Evolutionary conservation across 1,139 yeast species (phyloP).

Genomic region (Lipomyces yarrowii): DNA sequence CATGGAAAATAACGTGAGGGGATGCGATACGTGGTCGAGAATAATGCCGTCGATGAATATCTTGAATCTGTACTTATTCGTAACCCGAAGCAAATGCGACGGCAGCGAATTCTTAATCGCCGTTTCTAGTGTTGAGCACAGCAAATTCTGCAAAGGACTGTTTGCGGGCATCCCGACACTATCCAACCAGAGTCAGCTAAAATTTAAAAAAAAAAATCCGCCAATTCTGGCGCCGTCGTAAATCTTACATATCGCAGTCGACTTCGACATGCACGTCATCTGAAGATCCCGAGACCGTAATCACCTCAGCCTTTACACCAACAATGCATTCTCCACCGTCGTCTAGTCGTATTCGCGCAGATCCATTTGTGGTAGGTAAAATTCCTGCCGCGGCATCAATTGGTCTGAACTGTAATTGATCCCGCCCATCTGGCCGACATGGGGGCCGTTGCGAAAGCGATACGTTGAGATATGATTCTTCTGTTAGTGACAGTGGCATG

Average conservation of each 20-base stretch:
- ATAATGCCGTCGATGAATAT: conserved; percentile 78
- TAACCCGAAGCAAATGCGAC: conserved; percentile 59
- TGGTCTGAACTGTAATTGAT: conserved; percentile 75
- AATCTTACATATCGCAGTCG: conserved; percentile 45
- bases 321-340: conserved; percentile 94
- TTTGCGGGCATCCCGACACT: conserved; percentile 46
- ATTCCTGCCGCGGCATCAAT: conserved; percentile 80
- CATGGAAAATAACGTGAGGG: conserved; percentile 75
- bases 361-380: conserved; percentile 86
- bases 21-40: conserved; percentile 67
- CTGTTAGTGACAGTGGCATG: conserved; percentile 72
- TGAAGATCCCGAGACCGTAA: conserved; percentile 50
- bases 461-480: conserved; percentile 74
- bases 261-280: conserved; percentile 62
- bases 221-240: background rate
- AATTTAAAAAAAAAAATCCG: background rate
- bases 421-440: conserved; percentile 82
- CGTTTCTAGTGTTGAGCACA: conserved; percentile 49
- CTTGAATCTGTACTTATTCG: conserved; percentile 74
- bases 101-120: conserved; percentile 43
- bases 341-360: conserved; percentile 78
- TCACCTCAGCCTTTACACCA: conserved; percentile 84
- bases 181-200: background rate
- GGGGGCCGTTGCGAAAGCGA: conserved; percentile 66
- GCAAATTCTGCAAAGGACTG: conserved; percentile 43